phyloP scores from a whole-genome alignment of 805 yeast genomes.

The Wickerhamiella slavikovae region DNA sequence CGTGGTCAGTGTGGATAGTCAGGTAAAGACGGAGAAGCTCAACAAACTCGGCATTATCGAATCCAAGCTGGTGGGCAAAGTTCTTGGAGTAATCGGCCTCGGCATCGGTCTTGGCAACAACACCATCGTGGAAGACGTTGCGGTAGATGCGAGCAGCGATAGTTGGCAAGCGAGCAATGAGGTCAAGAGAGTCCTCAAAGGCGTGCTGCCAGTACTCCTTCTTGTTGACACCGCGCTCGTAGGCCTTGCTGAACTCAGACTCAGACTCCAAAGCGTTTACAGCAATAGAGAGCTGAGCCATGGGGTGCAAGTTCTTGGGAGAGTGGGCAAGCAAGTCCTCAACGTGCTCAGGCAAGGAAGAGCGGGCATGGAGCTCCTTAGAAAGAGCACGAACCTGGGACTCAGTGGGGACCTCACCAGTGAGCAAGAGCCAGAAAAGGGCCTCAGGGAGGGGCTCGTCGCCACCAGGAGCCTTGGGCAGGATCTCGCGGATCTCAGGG shows the following conservation, averaged over 20 bases:
- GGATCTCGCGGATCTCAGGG: conserved; percentile 51
- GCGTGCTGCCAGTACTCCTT: conserved; percentile 68
- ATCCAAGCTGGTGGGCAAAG: conserved; percentile 42
- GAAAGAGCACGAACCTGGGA: conserved; percentile 50
- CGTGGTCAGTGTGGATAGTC: conserved; percentile 73
- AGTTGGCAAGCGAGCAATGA: conserved; percentile 62
- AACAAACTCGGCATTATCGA: conserved; percentile 39
- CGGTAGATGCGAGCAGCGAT: conserved; percentile 72
- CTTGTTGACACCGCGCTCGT: conserved; percentile 66
- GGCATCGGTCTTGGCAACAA: conserved; percentile 21
- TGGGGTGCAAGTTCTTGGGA: conserved; percentile 64
- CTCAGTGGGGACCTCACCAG: conserved; percentile 66
- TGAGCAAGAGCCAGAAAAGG: conserved; percentile 59
- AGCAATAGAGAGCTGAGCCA: conserved; percentile 79
- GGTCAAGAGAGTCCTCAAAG: conserved; percentile 60
- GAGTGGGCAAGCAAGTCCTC: conserved; percentile 48
- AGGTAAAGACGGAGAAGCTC: conserved; percentile 66
- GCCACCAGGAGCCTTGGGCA: conserved; percentile 58
- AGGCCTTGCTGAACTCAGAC: conserved; percentile 68
- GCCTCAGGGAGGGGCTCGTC: conserved; percentile 57
- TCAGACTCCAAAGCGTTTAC: conserved; percentile 64
- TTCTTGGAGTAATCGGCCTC: conserved; percentile 42
- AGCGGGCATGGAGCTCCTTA: conserved; percentile 60
- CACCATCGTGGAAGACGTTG: conserved; percentile 69
- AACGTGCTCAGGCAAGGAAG: conserved; percentile 62